Evolutionary conservation across 495 filamentous ascomycete species (phyloP).

Genomic region (Lasiosphaeria ovina): DNA sequence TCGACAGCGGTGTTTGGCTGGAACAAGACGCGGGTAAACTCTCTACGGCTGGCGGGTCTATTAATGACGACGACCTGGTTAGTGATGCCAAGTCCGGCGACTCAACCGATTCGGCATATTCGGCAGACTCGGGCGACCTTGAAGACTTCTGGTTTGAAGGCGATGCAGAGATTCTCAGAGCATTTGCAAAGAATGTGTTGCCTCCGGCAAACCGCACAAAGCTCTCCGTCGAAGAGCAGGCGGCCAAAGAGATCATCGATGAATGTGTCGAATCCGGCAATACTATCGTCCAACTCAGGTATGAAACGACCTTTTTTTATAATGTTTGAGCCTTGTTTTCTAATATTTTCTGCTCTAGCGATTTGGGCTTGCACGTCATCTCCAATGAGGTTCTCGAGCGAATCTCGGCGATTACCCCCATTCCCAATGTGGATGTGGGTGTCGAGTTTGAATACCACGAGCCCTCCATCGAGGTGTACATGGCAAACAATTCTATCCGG

Average conservation of each 20-base stretch:
- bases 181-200: too few relatives aligned
- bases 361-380: conserved; percentile 33
- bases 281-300: conserved; percentile 48
- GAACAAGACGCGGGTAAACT: conserved; percentile 26
- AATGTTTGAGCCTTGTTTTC: neutral
- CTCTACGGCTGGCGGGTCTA: conserved; percentile 49
- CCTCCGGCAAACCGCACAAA: neutral
- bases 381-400: conserved; percentile 52
- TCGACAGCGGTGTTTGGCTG: conserved; percentile 86
- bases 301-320: conserved; percentile 15
- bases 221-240: conserved; percentile 13
- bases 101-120: too few relatives aligned
- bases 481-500: conserved; percentile 59
- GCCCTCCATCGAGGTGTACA: conserved; percentile 61
- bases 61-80: conserved; percentile 38
- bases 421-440: conserved; percentile 39
- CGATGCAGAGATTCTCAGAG: too few relatives aligned
- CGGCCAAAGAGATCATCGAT: too few relatives aligned
- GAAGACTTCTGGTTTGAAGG: too few relatives aligned
- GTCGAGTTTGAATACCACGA: conserved; percentile 39
- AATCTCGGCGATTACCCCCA: conserved; percentile 57
- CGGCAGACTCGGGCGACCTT: too few relatives aligned
- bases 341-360: conserved; percentile 19
- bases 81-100: conserved; percentile 3
- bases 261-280: too few relatives aligned